Evolutionary conservation across 257 asterid species (phyloP).

Genomic region (Eustoma russellianum): DNA sequence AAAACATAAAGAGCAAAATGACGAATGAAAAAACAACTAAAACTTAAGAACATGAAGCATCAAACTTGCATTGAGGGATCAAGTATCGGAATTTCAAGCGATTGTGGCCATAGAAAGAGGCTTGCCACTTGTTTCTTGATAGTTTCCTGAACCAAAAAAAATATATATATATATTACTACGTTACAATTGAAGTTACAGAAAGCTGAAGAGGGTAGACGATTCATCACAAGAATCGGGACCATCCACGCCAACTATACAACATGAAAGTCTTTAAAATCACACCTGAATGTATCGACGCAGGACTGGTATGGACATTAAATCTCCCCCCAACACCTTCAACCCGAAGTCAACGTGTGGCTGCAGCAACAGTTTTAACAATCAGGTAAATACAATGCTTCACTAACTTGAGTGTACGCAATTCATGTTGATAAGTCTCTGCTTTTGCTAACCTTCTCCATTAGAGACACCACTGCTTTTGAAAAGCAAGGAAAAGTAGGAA

Average conservation of each 20-base stretch:
- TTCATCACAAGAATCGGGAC: no score
- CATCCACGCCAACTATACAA: no score
- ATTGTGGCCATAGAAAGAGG: constrained; percentile 69
- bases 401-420: no score
- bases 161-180: no score
- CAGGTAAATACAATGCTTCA: neutral
- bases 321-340: constrained; percentile 58
- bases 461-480: constrained; percentile 46
- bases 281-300: constrained; percentile 67
- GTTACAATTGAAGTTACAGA: no score
- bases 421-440: neutral
- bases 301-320: constrained; percentile 77
- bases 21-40: no score
- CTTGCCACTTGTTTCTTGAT: constrained; percentile 41
- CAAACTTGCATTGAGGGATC: constrained; percentile 58
- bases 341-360: constrained; percentile 87
- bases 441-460: constrained; percentile 55
- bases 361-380: constrained; percentile 20
- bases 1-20: no score
- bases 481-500: constrained; percentile 79
- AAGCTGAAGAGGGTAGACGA: no score
- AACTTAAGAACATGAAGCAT: no score
- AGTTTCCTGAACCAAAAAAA: constrained; percentile 37
- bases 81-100: constrained; percentile 51
- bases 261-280: neutral